A percentile compares a stretch with the other conserved stretches of the same genome.
Evolutionary conservation across 2,329 filamentous ascomycete species (phyloP).

Genomic region (Epichloe uncinata): DNA sequence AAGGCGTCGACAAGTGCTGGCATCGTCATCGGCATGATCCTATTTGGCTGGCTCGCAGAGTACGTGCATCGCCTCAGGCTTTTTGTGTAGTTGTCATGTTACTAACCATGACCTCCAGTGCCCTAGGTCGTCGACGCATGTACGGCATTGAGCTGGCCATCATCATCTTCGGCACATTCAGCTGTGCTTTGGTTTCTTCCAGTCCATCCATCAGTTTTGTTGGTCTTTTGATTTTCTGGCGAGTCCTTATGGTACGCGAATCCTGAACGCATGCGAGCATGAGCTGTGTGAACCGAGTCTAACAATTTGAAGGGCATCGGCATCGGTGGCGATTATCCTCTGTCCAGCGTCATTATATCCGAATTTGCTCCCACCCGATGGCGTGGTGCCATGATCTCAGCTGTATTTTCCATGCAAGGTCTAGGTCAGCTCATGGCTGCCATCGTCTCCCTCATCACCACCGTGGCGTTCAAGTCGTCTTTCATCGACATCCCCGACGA

Average conservation of each 20-base stretch:
- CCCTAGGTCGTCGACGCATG: constrained; percentile 65
- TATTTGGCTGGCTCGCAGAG: constrained; percentile 69
- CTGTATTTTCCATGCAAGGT: constrained; percentile 77
- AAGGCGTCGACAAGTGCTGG: constrained; percentile 73
- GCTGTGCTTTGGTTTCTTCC: constrained; percentile 48
- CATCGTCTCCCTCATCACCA: constrained; percentile 56
- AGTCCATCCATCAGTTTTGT: constrained; percentile 47
- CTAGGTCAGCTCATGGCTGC: constrained; percentile 64
- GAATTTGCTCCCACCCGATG: constrained; percentile 76
- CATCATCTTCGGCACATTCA: constrained; percentile 57
- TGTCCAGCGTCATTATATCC: constrained; percentile 68
- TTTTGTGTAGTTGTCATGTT: not conserved
- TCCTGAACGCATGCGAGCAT: not conserved
- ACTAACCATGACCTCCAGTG: constrained; percentile 18
- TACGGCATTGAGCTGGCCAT: constrained; percentile 66
- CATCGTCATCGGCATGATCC: constrained; percentile 63
- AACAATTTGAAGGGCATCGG: constrained; percentile 43
- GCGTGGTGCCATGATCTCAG: constrained; percentile 71
- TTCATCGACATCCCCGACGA: constrained; percentile 29
- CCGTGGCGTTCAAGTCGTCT: constrained; percentile 45
- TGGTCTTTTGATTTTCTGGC: constrained; percentile 58
- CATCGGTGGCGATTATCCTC: constrained; percentile 71
- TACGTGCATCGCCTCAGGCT: constrained; percentile 12
- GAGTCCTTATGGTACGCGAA: constrained; percentile 51
- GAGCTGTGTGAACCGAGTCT: not conserved